Evolutionary conservation across 345 rosid species (phyloP), one percentile per base, ranked within the genome.

Genomic region (Angophora floribunda): DNA sequence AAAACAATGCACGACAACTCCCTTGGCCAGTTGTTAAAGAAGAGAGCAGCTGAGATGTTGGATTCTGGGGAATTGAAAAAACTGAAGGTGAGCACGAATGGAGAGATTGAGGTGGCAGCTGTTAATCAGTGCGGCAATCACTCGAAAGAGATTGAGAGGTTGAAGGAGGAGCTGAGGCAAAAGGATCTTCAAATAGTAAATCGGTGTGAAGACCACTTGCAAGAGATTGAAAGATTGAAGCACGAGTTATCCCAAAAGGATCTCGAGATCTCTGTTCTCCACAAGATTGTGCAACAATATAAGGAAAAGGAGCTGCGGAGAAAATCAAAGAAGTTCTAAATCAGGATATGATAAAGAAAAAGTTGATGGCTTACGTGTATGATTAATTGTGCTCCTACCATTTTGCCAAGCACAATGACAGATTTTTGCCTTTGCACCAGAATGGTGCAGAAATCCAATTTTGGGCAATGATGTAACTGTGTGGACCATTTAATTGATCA

Each of bases 91-190:
- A 87, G 53, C 84, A 67, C 85, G 87, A 78, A 79, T 61, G 52
- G 86, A 87, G 89, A 90, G 87, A 52, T 12, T 21, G 80, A 91
- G 87, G 86, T 55, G 59, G 86, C 52, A 90, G 70, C 59, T 86
- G 88, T 51, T n/a, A 59, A 88, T 19, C 86, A 85, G 50, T 52
- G 87, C 5, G 86, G 52, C 52, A 79, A 91, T 51, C 93, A 93
- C 85, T 80, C 89, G 92, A 87, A 90, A 89, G 95, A 93, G 90
- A 94, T 95, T 19, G 95, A 93, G 87, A 91, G 63, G 44, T 88
- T 94, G 90, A 94, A 94, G 91, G 91, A 90, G 89, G 91, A 94
- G 88, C 89, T 96, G 86, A 92, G 86, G 86, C 82, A 91, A 52
- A 93, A 92, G 86, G 96, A 93, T 51, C 67, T 89, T 78, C 90